Base-by-base conservation (phyloP, 345 rosid species). In the Linum lewisii region DNA sequence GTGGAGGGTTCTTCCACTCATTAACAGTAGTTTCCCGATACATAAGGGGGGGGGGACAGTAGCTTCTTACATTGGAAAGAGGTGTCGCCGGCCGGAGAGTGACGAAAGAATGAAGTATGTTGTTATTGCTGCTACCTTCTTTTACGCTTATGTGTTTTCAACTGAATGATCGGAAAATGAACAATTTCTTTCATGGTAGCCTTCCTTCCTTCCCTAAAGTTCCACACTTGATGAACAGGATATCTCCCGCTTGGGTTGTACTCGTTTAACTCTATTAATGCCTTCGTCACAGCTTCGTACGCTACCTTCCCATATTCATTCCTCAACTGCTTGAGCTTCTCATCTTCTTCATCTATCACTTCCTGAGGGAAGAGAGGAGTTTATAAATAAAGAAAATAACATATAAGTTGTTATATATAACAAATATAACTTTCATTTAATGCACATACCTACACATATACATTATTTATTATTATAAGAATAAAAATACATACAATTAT, bases 191-290 rank as follows among this genome's bases (percentile, higher is more conserved):
- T 15, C 5, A 56, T 15, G 13, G 44, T 54, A 14, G 71, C 71
- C 60, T 38, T 68, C 54, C 71, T 45, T 47, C 61, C 38, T 14
- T 9, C 66, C 36, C 45, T 49, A 1, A 34, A 55, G 58, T 61
- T 61, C 72, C 72, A 68, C 16, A 68, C 51, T 36, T 49, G 51
- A 4, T 51, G 37, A 36, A 68, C 18, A 1, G 23, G 23, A 24
- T 62, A 57, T 20, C 66, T 62, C 42, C 51, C 71, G 36, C 62
- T 62, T n/a, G 58, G 51, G 18, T 57, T 62, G 50, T 57, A 62
- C 51, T 68, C 72, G 7, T 32, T 67, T 24, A 61, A 6, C 49
- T 68, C 71, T 47, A 53, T 22, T 14, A 56, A 9, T 5, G 72
- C 62, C 47, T 54, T 19, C 18, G 62, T 57, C 18, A 68, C 23